Base-by-base conservation (phyloP, 2,329 filamentous ascomycete genomes). In the Westerdykella aurantiaca region DNA sequence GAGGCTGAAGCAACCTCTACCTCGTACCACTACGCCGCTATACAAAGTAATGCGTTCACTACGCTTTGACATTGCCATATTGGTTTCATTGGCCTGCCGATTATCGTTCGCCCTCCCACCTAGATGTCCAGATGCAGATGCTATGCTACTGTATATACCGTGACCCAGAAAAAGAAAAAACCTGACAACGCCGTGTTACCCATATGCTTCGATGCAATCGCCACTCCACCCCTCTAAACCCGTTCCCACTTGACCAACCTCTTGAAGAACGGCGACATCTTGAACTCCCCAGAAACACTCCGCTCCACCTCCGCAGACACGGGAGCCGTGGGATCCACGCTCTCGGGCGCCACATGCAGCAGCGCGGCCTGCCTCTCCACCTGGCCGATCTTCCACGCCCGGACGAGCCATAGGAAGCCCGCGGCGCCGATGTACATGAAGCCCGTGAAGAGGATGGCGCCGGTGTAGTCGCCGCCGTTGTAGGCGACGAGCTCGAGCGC, bases 341-440 rank as follows among this genome's bases (percentile, higher is more conserved):
- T 55, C 7, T 52, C 48, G 3, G 45, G 47, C 7, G 44, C 48
- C 21, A 53, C 47, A 13, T 42, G 57, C 43, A 66, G 57, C 21
- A 56, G 54, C 23, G 58, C 64, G 21, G 64, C 68, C 31, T 63
- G 49, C 42, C 65, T 62, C 44, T 79, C 72, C 31, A 77, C 47
- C 47, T 79, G 73, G 1, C 70, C 72, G 54, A 83, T 75, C 66
- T 82, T 82, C 80, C 80, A 83, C 0, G 73, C 74, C 44, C 79
- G 63, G 39, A 82, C 59, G n/a, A 79, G 56, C 65, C 75, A 74
- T 55, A 80, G 55, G 46, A 74, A 76, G 0, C 69, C 43, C 2
- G 79, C 74, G 2, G 74, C 80, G 1, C 66, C 75, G n/a, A 82
- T 59, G 57, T 82, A 83, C 75, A 82, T 81, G 57, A 76, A 76